A percentile compares a stretch with the other conserved stretches of the same genome.
These are phyloP conservation scores for Zygnema cylindricum DNA, from an alignment of 139 green algal genomes.

Conservation along the genomic window DNA sequence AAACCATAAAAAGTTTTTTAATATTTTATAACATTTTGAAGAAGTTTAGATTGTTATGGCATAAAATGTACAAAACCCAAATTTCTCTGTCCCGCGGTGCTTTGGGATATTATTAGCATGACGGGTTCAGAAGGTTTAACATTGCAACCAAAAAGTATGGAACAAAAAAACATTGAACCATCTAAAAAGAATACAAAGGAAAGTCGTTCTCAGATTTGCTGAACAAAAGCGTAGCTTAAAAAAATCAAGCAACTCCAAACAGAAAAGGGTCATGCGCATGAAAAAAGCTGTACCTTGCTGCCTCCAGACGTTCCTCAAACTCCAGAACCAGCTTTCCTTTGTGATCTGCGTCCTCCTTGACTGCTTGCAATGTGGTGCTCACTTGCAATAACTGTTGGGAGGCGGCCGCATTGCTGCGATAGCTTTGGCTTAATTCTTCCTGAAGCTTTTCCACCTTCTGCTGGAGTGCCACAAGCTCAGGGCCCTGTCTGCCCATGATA, in stretches of 20 bases:
- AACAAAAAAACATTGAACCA: too few relatives aligned
- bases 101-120: too few relatives aligned
- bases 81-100: too few relatives aligned
- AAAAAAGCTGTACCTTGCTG: not conserved
- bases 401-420: not conserved
- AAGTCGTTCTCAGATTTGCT: too few relatives aligned
- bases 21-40: too few relatives aligned
- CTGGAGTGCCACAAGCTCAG: conserved; percentile 22
- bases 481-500: not conserved
- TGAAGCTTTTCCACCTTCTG: conserved; percentile 34
- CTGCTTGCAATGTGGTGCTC: not conserved
- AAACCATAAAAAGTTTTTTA: too few relatives aligned
- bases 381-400: conserved; percentile 4
- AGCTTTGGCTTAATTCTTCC: conserved; percentile 14
- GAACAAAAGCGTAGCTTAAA: not conserved
- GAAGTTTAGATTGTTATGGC: too few relatives aligned
- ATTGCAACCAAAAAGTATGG: too few relatives aligned
- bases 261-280: not conserved
- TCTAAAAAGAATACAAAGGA: too few relatives aligned
- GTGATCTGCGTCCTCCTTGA: conserved; percentile 1
- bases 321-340: conserved; percentile 1
- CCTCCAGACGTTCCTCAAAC: not conserved
- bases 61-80: too few relatives aligned
- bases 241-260: not conserved
- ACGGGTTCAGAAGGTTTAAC: too few relatives aligned